Base-by-base conservation (phyloP, 2,329 filamentous ascomycete species). In the Pseudocercospora fijiensis region DNA sequence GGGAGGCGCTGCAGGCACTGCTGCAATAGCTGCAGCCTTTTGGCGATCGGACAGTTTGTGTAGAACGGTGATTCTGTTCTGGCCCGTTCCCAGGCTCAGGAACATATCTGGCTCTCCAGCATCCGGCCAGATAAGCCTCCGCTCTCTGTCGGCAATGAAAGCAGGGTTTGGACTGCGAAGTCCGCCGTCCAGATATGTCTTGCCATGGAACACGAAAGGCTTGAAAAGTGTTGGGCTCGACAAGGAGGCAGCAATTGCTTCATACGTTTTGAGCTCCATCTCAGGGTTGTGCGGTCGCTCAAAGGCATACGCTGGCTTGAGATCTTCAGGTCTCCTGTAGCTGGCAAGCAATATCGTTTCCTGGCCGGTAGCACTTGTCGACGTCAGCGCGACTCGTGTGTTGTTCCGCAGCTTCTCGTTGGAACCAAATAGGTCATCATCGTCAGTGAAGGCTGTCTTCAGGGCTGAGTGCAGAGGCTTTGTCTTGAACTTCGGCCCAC, bases 141-240 rank as follows among this genome's bases (percentile, higher is more conserved):
- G 65, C 51, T 84, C 83, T 53, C 78, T 73, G 57, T 84, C 79
- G 2, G 84, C 83, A 64, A 85, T 76, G 5, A 75, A 72, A 22
- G 83, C 78, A 2, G 83, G 83, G 49, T 85, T 85, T 64, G 82
- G 81, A 71, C 81, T 79, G 10, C 79, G 78, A 0, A 84, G 72
- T 1, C 78, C 81, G 2, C 82, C 82, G 61, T 85, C 83, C 0
- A 81, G 73, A 64, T 84, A 86, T 0, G 81, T 80, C 3, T 77
- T 76, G 4, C 77, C 75, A 60, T 85, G 81, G 51, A 68, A 69
- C n/a, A 77, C 74, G 73, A 83, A 84, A 6, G 81, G 79, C 65
- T 82, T 81, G 73, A 85, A 85, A 65, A 79, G 82, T 0, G 75
- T 76, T 2, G 83, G 82, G 3, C 81, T 80, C 4, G 83, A 81